Evolutionary conservation across 192 early-diverging fungal species (phyloP).

Genomic region (Mortierella hygrophila): DNA sequence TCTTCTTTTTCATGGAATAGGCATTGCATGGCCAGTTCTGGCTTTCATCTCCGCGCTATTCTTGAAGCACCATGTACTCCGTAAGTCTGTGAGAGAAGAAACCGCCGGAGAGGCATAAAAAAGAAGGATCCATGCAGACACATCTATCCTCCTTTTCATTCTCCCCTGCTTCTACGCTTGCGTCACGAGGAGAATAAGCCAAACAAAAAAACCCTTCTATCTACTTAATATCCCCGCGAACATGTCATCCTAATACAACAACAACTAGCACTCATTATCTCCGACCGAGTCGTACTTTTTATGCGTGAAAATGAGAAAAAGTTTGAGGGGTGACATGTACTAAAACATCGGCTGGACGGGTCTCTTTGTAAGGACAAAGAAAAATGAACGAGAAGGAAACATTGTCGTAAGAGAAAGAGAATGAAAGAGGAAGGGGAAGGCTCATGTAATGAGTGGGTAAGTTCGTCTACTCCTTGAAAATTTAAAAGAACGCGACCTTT

Average conservation of each 20-base stretch:
- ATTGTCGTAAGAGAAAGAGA: not conserved
- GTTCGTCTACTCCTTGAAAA: not conserved
- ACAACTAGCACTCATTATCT: not conserved
- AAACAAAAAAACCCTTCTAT: not conserved
- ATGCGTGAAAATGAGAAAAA: too few species aligned
- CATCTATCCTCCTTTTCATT: not conserved
- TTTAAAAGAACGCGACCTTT: not conserved
- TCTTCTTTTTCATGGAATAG: not conserved
- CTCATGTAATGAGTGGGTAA: not conserved
- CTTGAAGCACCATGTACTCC: slow-evolving; percentile 34
- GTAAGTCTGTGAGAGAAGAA: slow-evolving; percentile 32
- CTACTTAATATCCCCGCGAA: not conserved
- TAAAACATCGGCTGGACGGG: not conserved
- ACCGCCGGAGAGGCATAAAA: not conserved
- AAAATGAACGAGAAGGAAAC: not conserved
- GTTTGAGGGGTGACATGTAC: not conserved
- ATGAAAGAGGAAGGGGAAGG: not conserved
- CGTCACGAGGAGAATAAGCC: not conserved
- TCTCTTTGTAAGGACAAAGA: not conserved
- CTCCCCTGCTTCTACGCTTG: not conserved
- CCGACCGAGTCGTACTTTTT: not conserved
- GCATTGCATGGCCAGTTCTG: slow-evolving; percentile 41
- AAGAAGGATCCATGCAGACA: not conserved
- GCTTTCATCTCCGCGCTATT: slow-evolving; percentile 26
- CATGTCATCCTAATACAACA: not conserved